phyloP scores from a whole-genome alignment of 73 alveolate species.

The Effrenium voratum region DNA sequence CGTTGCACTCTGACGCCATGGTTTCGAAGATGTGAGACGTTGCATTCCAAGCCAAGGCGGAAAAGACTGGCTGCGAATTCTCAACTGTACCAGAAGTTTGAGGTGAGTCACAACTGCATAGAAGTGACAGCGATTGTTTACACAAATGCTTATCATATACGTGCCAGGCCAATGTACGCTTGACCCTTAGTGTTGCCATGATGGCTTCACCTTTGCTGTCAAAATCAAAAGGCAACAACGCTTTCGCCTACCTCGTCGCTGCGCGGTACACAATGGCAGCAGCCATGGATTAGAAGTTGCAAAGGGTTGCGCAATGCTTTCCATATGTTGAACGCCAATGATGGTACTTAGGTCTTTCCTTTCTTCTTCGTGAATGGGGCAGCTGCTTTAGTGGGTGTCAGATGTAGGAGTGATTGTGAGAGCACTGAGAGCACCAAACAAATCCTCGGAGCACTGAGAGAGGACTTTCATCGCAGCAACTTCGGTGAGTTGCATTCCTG shows the following conservation, averaged over 20 bases:
- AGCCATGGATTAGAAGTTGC: background rate
- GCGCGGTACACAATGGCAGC: slow-evolving; percentile 77
- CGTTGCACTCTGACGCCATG: background rate
- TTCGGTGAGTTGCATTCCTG: slow-evolving; percentile 83
- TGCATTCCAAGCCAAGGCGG: slow-evolving; percentile 18
- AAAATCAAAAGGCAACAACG: slow-evolving; percentile 42
- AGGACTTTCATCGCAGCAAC: slow-evolving; percentile 89
- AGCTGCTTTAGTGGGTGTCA: slow-evolving; percentile 69
- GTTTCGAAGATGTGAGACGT: background rate
- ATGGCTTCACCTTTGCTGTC: background rate
- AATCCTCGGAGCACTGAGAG: background rate
- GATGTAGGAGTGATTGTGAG: slow-evolving; percentile 26
- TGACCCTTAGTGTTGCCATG: background rate
- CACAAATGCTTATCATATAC: background rate
- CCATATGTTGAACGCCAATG: background rate
- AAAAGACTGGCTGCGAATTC: slow-evolving; percentile 74
- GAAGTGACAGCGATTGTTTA: background rate
- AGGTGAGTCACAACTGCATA: background rate
- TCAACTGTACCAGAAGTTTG: slow-evolving; percentile 68
- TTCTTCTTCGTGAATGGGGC: slow-evolving; percentile 84
- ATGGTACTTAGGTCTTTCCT: slow-evolving; percentile 35
- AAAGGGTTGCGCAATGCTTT: no score
- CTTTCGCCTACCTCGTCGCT: slow-evolving; percentile 75
- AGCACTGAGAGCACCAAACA: background rate
- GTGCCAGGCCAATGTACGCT: slow-evolving; percentile 56